phyloP scores from a whole-genome alignment of 2,329 filamentous ascomycete genomes.

The Beauveria sp. region DNA sequence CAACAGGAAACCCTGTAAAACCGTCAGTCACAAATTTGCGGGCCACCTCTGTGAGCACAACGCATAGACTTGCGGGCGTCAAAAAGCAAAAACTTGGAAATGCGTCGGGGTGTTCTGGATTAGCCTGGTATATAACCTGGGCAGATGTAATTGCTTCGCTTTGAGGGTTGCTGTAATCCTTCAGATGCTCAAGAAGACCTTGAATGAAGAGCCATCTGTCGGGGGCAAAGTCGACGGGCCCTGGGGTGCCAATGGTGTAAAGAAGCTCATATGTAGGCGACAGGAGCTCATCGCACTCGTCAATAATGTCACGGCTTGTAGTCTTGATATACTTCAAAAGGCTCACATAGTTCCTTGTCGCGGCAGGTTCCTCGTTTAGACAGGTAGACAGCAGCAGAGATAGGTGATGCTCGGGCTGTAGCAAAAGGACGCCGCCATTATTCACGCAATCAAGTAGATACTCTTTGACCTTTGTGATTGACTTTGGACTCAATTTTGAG shows the following conservation, averaged over 20 bases:
- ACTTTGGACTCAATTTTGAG: constrained; percentile 23
- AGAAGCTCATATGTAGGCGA: constrained; percentile 53
- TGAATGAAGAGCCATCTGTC: constrained; percentile 51
- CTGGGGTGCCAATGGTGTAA: constrained; percentile 52
- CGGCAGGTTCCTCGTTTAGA: constrained; percentile 17
- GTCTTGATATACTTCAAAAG: constrained; percentile 38
- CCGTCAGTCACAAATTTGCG: constrained; percentile 21
- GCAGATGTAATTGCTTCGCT: rapidly evolving
- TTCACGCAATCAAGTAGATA: constrained; percentile 40
- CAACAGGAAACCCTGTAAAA: constrained; percentile 32
- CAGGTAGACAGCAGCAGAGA: constrained; percentile 55
- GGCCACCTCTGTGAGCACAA: constrained; percentile 26
- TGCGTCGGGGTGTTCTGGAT: neutral
- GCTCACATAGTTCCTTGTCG: constrained; percentile 28
- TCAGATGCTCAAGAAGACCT: neutral
- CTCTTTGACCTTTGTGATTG: constrained; percentile 27
- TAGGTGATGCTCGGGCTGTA: constrained; percentile 56
- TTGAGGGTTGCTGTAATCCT: neutral
- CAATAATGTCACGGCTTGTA: constrained; percentile 47
- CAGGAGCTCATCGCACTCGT: constrained; percentile 60
- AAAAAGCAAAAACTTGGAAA: neutral
- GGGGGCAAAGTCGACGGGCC: constrained; percentile 41
- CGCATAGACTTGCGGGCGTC: neutral
- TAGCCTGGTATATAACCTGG: neutral
- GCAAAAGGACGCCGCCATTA: constrained; percentile 46